Conservation (phyloP, 208 protist genomes). For the Blastocrithidia nonstop region DNA sequence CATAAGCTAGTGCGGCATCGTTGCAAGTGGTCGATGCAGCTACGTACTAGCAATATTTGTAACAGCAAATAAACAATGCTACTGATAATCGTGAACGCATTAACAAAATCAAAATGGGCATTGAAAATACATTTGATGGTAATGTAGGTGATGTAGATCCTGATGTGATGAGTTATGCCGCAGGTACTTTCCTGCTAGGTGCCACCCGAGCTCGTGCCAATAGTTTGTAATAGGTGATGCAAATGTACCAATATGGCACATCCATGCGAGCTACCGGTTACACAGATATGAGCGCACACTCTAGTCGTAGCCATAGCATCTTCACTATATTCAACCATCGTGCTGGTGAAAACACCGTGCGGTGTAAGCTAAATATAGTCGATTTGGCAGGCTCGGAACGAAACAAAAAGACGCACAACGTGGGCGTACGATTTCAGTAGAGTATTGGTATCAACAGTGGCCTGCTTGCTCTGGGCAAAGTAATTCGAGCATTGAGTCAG, state of each 20-base stretch:
- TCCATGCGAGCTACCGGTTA: conserved; percentile 70
- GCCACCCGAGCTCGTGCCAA: conserved; percentile 30
- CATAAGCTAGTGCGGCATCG: too few relatives aligned
- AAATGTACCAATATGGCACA: conserved; percentile 58
- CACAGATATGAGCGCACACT: conserved; percentile 82
- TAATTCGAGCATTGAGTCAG: conserved; percentile 79
- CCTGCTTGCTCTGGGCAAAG: conserved; percentile 85
- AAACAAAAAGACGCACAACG: conserved; percentile 69
- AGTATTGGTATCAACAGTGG: conserved; percentile 87
- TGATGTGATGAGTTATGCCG: background rate
- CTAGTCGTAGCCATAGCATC: conserved; percentile 83
- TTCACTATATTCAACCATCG: conserved; percentile 78
- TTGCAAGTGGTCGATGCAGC: too few relatives aligned
- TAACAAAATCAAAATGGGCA: too few relatives aligned
- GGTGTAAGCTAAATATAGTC: conserved; percentile 82
- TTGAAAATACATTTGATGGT: conserved; percentile 9
- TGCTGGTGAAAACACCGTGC: conserved; percentile 25
- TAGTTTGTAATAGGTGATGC: conserved; percentile 33
- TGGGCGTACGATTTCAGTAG: conserved; percentile 78
- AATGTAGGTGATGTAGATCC: background rate
- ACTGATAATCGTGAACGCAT: too few relatives aligned
- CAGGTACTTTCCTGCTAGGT: conserved; percentile 16
- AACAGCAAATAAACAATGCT: too few relatives aligned
- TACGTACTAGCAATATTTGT: too few relatives aligned
- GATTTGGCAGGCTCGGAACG: conserved; percentile 88